phyloP scores from a whole-genome alignment of 495 filamentous ascomycete species.

The Hypoxylon lienhwacheense region DNA sequence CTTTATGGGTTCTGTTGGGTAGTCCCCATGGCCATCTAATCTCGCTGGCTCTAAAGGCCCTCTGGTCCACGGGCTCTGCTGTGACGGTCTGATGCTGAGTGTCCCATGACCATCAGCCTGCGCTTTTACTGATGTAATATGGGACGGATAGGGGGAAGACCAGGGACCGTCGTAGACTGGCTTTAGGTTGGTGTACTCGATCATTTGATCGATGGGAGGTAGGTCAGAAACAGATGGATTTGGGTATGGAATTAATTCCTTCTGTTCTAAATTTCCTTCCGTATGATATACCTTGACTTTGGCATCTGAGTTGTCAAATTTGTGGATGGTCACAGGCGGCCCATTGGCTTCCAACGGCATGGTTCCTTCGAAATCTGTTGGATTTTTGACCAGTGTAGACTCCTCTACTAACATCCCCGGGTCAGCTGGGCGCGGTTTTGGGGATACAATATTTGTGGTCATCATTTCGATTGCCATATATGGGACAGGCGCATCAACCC shows the following conservation, averaged over 20 bases:
- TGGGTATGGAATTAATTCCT: not conserved
- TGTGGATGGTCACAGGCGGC: not conserved
- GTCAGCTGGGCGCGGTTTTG: not conserved
- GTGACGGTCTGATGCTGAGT: constrained; percentile 23
- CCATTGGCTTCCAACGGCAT: not conserved
- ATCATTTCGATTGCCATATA: not conserved
- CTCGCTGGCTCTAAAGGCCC: not conserved
- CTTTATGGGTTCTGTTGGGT: not conserved
- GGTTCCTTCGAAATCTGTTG: constrained; percentile 12
- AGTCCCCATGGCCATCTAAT: not conserved
- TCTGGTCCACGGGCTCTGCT: constrained; percentile 36
- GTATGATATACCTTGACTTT: not conserved
- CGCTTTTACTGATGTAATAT: not conserved
- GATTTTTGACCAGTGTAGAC: constrained; percentile 22
- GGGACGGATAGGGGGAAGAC: not conserved
- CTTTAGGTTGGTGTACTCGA: constrained; percentile 15
- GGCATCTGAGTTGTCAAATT: not conserved
- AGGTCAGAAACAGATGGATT: constrained; percentile 4
- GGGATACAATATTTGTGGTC: not conserved
- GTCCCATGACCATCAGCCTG: not conserved
- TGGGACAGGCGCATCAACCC: not conserved
- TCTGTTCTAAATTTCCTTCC: not conserved
- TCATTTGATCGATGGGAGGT: constrained; percentile 3
- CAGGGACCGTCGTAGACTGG: constrained; percentile 6
- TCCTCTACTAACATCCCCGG: constrained; percentile 11